A percentile compares a stretch with the other conserved stretches of the same genome.
Conservation (phyloP, 1,284 basidiomycete genomes). For the Marasmius fiardii region DNA sequence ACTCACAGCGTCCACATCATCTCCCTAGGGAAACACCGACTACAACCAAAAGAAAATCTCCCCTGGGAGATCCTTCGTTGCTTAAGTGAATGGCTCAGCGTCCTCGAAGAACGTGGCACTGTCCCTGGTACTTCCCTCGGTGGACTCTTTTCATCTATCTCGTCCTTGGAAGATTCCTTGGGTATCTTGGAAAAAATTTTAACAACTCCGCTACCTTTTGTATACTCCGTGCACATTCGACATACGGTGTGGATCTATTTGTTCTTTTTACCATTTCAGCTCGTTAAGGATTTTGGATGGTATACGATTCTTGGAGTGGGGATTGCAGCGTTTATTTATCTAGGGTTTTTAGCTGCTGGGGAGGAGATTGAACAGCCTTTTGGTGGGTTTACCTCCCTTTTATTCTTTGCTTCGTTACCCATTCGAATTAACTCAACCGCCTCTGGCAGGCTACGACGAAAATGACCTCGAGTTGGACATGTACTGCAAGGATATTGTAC, state of each 20-base stretch:
- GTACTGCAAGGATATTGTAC: slow-evolving; percentile 17
- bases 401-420: background rate
- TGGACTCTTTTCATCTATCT: slow-evolving; percentile 43
- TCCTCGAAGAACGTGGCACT: slow-evolving; percentile 51
- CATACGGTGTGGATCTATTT: slow-evolving; percentile 65
- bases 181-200: slow-evolving; percentile 53
- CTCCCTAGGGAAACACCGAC: slow-evolving; percentile 5
- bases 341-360: slow-evolving; percentile 62
- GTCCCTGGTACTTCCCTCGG: slow-evolving; percentile 52
- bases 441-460: slow-evolving; percentile 49
- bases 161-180: slow-evolving; percentile 52
- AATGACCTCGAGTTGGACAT: slow-evolving; percentile 19
- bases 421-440: background rate
- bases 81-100: slow-evolving; percentile 56
- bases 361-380: slow-evolving; percentile 72
- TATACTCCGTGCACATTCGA: slow-evolving; percentile 62
- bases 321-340: slow-evolving; percentile 63
- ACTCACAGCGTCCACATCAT: slow-evolving; percentile 10
- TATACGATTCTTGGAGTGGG: slow-evolving; percentile 57
- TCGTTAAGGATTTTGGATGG: slow-evolving; percentile 54
- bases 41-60: slow-evolving; percentile 32
- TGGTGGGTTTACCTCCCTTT: slow-evolving; percentile 45
- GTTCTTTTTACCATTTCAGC: slow-evolving; percentile 67
- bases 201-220: slow-evolving; percentile 61
- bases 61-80: slow-evolving; percentile 52